Evolutionary conservation across 2,329 filamentous ascomycete genomes (phyloP).

Genomic region (Pestalotiopsis sp.): DNA sequence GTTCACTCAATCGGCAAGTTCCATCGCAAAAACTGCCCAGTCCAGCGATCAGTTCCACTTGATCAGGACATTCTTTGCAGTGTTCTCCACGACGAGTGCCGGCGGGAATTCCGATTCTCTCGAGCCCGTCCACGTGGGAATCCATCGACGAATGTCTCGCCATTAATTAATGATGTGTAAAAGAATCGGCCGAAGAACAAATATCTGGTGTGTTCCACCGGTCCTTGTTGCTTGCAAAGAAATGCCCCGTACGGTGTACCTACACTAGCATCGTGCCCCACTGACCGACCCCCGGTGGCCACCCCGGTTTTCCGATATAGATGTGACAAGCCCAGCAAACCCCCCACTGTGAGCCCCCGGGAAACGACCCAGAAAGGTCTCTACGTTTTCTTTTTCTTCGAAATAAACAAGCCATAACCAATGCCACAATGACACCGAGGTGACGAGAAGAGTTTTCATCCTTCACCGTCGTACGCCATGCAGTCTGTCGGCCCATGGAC

Average conservation of each 20-base stretch:
- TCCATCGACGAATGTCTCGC: not conserved
- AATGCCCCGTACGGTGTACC: not conserved
- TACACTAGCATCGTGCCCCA: not conserved
- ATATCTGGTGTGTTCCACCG: not conserved
- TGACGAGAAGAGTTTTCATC: too few relatives aligned
- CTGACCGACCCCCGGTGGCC: not conserved
- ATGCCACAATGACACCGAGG: not conserved
- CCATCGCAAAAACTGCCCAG: not conserved
- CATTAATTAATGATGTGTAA: not conserved
- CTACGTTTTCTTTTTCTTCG: not conserved
- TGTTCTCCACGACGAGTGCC: not conserved
- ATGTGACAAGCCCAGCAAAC: not conserved
- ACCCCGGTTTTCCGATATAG: slow-evolving; percentile 7
- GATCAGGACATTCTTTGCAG: not conserved
- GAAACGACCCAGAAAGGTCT: not conserved
- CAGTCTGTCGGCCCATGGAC: not conserved
- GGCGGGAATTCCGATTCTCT: not conserved
- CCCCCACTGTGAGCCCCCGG: not conserved
- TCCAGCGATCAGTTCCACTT: not conserved
- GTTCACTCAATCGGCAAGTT: not conserved
- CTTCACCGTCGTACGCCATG: not conserved
- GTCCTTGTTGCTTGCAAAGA: not conserved
- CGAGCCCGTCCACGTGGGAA: not conserved
- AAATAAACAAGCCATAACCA: not conserved
- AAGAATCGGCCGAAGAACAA: not conserved